Evolutionary conservation across 2,329 filamentous ascomycete genomes (phyloP).

Genomic region (Elsinoe australis): DNA sequence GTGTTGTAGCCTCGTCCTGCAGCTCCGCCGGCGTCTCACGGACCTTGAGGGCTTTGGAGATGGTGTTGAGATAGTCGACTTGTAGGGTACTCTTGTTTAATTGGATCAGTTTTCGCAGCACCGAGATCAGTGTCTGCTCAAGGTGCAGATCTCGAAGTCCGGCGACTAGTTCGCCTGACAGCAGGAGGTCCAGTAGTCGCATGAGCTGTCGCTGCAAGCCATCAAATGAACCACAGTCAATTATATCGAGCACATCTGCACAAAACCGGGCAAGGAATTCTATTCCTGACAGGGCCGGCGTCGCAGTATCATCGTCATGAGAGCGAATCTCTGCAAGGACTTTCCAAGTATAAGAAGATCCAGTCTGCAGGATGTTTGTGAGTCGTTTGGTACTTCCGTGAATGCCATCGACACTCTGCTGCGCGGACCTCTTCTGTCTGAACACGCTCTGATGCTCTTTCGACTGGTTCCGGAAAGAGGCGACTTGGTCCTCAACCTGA

Average conservation of each 20-base stretch:
- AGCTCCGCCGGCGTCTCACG: conserved; percentile 24
- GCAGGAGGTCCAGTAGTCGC: conserved; percentile 23
- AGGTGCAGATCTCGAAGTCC: conserved; percentile 23
- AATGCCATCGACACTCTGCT: conserved; percentile 49
- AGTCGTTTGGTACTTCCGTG: conserved; percentile 70
- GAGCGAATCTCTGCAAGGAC: conserved; percentile 17
- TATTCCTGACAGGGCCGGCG: conserved; percentile 18
- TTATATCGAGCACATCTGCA: conserved; percentile 20
- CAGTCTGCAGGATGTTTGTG: conserved; percentile 62
- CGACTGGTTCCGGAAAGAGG: conserved; percentile 12
- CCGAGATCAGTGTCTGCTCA: conserved; percentile 25
- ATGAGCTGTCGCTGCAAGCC: conserved; percentile 20
- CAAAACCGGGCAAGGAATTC: conserved; percentile 23
- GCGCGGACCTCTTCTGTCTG: conserved; percentile 18
- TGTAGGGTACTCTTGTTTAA: conserved; percentile 23
- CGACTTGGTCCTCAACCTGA: conserved; percentile 19
- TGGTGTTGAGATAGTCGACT: conserved; percentile 18
- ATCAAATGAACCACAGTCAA: conserved; percentile 11
- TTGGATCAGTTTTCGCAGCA: conserved; percentile 23
- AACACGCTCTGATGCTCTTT: background rate
- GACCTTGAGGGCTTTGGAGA: conserved; percentile 17
- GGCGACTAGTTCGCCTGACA: conserved; percentile 20
- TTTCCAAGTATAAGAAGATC: conserved; percentile 61
- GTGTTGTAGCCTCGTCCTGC: conserved; percentile 19
- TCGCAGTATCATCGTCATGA: background rate